These are phyloP conservation scores for Aspergillus bertholletiae DNA, from an alignment of 495 filamentous ascomycete species.

Conservation along the genomic window DNA sequence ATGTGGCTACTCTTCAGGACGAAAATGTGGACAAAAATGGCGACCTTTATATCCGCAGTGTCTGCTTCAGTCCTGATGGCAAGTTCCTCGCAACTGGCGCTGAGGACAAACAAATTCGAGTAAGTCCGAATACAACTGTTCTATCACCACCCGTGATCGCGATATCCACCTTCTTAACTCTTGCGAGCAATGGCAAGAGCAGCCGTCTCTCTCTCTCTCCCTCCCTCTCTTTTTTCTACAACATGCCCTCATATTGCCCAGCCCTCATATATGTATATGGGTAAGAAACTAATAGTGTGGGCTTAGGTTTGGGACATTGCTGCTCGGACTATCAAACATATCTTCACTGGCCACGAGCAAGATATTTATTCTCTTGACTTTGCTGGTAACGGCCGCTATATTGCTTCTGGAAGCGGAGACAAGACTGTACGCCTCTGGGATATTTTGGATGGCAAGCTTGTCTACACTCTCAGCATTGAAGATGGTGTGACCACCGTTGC, in stretches of 20 bases:
- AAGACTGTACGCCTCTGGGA: conserved; percentile 88
- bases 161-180: background rate
- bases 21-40: conserved; percentile 79
- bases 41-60: conserved; percentile 86
- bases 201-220: background rate
- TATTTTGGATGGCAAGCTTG: conserved; percentile 69
- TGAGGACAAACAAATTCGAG: conserved; percentile 87
- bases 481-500: conserved; percentile 90
- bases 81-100: conserved; percentile 86
- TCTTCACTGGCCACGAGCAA: conserved; percentile 83
- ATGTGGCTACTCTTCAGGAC: conserved; percentile 76
- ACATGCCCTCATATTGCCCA: too few relatives aligned
- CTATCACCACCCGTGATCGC: background rate
- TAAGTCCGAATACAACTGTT: conserved; percentile 49
- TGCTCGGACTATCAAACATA: conserved; percentile 69
- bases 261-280: background rate
- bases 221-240: background rate
- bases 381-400: conserved; percentile 79
- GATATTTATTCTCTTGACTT: conserved; percentile 95
- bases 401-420: conserved; percentile 85
- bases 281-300: conserved; percentile 4
- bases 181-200: background rate
- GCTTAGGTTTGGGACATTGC: conserved; percentile 83
- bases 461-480: conserved; percentile 77
- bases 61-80: conserved; percentile 90